These are phyloP conservation scores for Neurospora sp. DNA, from an alignment of 495 filamentous ascomycete genomes.

Conservation along the genomic window DNA sequence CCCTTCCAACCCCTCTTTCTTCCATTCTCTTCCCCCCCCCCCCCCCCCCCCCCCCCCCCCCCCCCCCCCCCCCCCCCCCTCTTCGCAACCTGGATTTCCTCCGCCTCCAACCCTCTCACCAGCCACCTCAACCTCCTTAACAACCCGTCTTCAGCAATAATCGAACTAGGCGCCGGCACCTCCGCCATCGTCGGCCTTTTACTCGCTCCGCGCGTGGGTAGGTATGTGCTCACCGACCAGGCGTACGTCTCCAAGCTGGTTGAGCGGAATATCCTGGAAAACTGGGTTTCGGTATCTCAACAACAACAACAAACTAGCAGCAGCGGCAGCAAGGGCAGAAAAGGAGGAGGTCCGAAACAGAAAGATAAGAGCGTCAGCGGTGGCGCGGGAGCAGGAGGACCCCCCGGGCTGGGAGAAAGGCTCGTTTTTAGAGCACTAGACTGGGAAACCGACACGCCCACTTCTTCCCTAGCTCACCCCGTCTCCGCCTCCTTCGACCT, in stretches of 20 bases:
- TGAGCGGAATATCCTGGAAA: conserved; percentile 63
- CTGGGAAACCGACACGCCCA: conserved; percentile 54
- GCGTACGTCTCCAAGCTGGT: conserved; percentile 68
- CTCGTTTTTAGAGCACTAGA: conserved; percentile 49
- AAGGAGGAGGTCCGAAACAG: conserved; percentile 5
- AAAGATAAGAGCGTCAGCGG: neutral
- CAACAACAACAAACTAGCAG: neutral
- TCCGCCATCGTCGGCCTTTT: conserved; percentile 62
- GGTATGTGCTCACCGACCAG: conserved; percentile 81
- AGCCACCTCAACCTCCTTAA: conserved; percentile 35
- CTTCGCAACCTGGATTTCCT: conserved; percentile 72
- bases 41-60: too few relatives aligned
- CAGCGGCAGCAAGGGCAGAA: neutral
- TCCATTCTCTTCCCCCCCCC: too few relatives aligned
- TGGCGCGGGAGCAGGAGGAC: too few relatives aligned
- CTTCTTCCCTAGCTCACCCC: conserved; percentile 20
- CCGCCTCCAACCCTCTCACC: conserved; percentile 56
- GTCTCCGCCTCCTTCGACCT: conserved; percentile 34
- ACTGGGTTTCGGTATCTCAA: conserved; percentile 18
- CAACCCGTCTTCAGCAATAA: conserved; percentile 34
- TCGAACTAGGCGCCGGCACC: conserved; percentile 85
- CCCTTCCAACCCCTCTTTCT: neutral
- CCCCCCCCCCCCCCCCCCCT: too few relatives aligned
- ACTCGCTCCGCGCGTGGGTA: conserved; percentile 48
- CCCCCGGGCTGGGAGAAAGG: neutral